Evolutionary conservation across 78 protist genomes (phyloP), one percentile per base, ranked within the genome.

Genomic region (Cavenderia fasciculata): DNA sequence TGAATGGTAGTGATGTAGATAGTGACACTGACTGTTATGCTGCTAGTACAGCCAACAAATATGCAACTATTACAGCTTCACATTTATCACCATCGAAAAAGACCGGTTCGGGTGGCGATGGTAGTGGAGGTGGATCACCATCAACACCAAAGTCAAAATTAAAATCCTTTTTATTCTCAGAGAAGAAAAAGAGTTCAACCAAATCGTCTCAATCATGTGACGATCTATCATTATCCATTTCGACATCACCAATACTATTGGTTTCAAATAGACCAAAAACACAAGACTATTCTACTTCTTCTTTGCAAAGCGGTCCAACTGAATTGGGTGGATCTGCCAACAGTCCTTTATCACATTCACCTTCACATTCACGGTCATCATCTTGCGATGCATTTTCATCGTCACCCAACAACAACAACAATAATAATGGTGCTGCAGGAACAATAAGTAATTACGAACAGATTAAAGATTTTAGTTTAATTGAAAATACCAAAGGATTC

Each of bases 401-500:
- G 2, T n/a, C 72, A 31, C 43, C n/a, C 4, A 34, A n/a, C 72
- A 33, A 8, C 31, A 43, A 40, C 19, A 34, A 19, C 38, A 19
- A 4, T 7, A 11, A 10, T 2, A 47, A 63, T 2, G n/a, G 51
- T 16, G 72, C 72, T 16, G 47, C n/a, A 40, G 51, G 72, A 63
- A 40, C 72, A 31, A 21, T 29, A 63, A n/a, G 72, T 63, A n/a
- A 12, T 14, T 14, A 7, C 5, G 74, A 66, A 41, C 44, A 18
- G 11, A 65, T 76, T 33, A 65, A 68, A 43, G 89, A 82, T 16
- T 56, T 54, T 56, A 82, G 73, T 52, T 23, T 82, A 5, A 57
- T 82, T 25, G 76, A 82, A 49, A 33, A 41, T 27, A 23, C 72
- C 12, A 49, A 56, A 40, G 89, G 77, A 25, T 82, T 82, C 44